Base-by-base conservation (phyloP, 768 basidiomycete species). In the Naematelia aurantialba region DNA sequence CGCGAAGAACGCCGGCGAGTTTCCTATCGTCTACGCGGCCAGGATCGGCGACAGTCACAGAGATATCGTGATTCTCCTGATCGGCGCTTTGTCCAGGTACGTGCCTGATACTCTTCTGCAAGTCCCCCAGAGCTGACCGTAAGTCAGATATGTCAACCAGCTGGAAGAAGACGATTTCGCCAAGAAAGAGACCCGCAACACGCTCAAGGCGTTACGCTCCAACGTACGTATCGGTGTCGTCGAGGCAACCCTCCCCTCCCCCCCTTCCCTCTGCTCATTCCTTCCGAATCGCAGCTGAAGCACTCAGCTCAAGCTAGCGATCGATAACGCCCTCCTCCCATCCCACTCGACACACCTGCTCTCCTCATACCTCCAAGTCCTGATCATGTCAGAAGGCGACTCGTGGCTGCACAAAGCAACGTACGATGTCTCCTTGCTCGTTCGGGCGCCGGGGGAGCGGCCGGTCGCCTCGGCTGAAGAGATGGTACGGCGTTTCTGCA, bases 381-480 rank as follows among this genome's bases (percentile, higher is more conserved):
- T 97, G 31, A 85, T 98, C 66, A 97, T 97, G 93, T 91, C 89
- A 56, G 92, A 96, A 80, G 93, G 93, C 14, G 89, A 93, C 66
- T 83, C 84, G 61, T 96, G 90, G 89, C 83, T 98, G n/a, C 80
- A 80, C 58, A 82, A 84, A 1, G 84, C 91, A 59, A 83, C 85
- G 2, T 81, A 83, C 17, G 84, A 84, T 47, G 79, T 92, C 55
- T 82, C 85, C 0, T 82, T 86, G 45, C 86, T 89, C 2, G 79
- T 96, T 12, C 67, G 71, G 13, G 61, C 66, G 55, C 53, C 60
- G 19, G 19, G 42, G 4, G 56, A 25, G 14, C 81, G 81, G 52
- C 92, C 93, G 1, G 91, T 96, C 0, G 76, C 81, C 27, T 82
- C 83, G 5, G 90, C 93, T 4, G 84, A 85, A 31, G 78, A 83